Base-by-base conservation (phyloP, 2,329 filamentous ascomycete species). In the Aspergillus unguis region DNA sequence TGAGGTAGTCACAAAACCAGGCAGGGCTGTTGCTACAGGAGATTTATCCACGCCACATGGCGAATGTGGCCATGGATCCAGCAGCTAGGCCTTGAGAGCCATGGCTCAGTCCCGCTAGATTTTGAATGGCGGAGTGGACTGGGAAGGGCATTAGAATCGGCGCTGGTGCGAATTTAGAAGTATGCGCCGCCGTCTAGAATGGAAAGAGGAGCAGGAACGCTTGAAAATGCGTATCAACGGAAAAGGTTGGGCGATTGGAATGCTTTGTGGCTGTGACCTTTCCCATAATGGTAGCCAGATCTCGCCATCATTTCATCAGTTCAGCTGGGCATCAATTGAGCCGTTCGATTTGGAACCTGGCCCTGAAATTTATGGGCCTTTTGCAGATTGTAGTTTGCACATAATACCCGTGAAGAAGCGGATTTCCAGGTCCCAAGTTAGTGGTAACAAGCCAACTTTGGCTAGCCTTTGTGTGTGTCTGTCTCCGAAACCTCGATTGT, bases 1-100 rank as follows among this genome's bases (percentile, higher is more conserved):
- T 17, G 17, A 17, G 17, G 17, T 17, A 17, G 17, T 17, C 17
- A 17, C 17, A 17, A 17, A 17, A 17, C 17, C 17, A 17, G 17
- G 17, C 17, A 17, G 17, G 17, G 17, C 17, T 17, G 17, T 17
- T 17, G 17, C 17, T 33, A 33, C 32, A 33, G n/a, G 41, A 11
- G 9, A 17, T 25, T 44, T 44, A 31, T 36, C 50, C 48, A 48
- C 49, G 47, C 59, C 59, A 61, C 59, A 60, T 61, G 59, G 59
- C 52, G 45, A 41, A 31, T 33, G 11, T 36, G 38, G 35, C 28
- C 31, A 25, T 23, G 37, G 7, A 17, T n/a, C 36, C 29, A 44
- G 26, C 41, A 53, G 35, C n/a, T 6, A 48, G 46, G 35, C 28
- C 35, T 53, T 42, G 36, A n/a, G 46, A 27, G 27, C 38, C 44